Evolutionary conservation across 2,329 filamentous ascomycete genomes (phyloP).

Genomic region (Chrysoporthe cubensis): DNA sequence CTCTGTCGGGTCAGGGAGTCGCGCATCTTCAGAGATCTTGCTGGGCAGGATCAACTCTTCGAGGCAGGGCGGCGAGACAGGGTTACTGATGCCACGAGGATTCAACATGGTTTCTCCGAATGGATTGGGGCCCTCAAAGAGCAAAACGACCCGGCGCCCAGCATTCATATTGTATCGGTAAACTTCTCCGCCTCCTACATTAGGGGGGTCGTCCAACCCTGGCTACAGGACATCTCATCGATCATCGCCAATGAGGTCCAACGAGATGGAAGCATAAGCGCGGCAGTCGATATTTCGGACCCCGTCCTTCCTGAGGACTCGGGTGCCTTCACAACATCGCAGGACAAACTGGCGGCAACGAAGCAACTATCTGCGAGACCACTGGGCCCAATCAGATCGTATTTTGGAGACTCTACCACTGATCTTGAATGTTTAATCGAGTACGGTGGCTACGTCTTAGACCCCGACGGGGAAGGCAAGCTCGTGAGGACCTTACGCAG

Average conservation of each 20-base stretch:
- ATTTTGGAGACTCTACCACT: constrained; percentile 62
- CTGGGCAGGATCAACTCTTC: constrained; percentile 36
- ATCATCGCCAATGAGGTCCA: constrained; percentile 51
- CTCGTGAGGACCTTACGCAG: constrained; percentile 44
- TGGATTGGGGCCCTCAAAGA: constrained; percentile 30
- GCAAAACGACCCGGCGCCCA: not conserved
- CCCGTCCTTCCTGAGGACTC: constrained; percentile 33
- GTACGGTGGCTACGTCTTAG: constrained; percentile 52
- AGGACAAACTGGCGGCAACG: constrained; percentile 49
- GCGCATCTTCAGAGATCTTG: constrained; percentile 50
- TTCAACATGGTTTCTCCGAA: constrained; percentile 47
- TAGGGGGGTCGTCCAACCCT: constrained; percentile 37
- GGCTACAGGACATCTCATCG: constrained; percentile 32
- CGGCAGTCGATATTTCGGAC: not conserved
- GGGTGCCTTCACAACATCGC: constrained; percentile 8
- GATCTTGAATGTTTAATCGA: constrained; percentile 58
- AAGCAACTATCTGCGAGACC: constrained; percentile 37
- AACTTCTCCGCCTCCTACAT: constrained; percentile 40
- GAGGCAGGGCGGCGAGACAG: constrained; percentile 45
- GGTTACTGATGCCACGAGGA: constrained; percentile 37
- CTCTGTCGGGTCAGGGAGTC: constrained; percentile 48
- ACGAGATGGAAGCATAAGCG: constrained; percentile 23
- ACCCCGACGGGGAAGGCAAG: constrained; percentile 39
- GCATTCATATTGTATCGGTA: constrained; percentile 51
- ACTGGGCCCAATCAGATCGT: constrained; percentile 40